Evolutionary conservation across 1,139 yeast species (phyloP), one percentile per base, ranked within the genome.

Genomic region (Suhomyces terraborum): DNA sequence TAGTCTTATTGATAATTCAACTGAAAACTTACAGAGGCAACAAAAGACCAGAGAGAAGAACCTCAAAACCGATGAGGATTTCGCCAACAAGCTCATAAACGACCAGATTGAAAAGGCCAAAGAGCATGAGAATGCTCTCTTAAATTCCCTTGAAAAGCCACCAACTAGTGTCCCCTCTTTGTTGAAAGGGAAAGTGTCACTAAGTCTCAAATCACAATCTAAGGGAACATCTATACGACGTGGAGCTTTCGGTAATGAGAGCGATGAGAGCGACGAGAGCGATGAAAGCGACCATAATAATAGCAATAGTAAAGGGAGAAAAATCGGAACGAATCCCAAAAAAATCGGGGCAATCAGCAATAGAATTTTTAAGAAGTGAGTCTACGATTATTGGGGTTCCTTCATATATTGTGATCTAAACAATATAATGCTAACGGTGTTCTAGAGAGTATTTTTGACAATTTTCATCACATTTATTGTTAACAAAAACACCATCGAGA

Each of bases 61-160:
- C 14, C 8, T 30, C 13, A 41, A 36, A 35, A 41, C 44, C 2
- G 54, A 52, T 9, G 52, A 48, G 23, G 45, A 40, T 20, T 48
- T 69, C 9, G 63, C 68, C 7, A 59, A 63, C 52, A 69, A 63
- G 47, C 51, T 77, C 28, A 52, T 86, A 13, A 66, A 75, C 36
- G 61, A 66, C 17, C 91, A 86, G 57, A 77, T 84, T 3, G 68
- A 69, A 43, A 55, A 61, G 33, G 84, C 82, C 0, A 54, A 58
- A 35, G 48, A 48, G 36, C 40, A 47, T 8, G 40, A 32, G 9
- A 41, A 51, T 43, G 35, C 48, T 6, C 14, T 34, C 1, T 8
- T 6, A 5, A 24, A 28, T 6, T 21, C 30, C 3, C 3, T 10
- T n/a, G 25, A 32, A 6, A 18, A 2, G n/a, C 22, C 19, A 16